Conservation (phyloP, 768 basidiomycete genomes). For the Royoungia palumana region DNA sequence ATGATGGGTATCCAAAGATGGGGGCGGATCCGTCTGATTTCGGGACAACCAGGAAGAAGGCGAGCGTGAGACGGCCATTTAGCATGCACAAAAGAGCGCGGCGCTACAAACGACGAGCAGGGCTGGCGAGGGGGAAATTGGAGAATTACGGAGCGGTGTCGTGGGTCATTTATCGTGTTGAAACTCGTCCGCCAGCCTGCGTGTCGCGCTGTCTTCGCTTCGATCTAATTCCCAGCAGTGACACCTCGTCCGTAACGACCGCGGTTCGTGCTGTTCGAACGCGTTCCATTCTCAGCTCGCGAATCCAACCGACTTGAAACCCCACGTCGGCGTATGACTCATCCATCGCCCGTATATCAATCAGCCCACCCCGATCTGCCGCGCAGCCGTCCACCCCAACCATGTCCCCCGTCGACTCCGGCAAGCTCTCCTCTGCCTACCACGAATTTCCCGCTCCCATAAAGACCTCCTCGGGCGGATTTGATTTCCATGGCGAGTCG, state of each 20-base stretch:
- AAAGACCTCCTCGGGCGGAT: constrained; percentile 50
- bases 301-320: neutral
- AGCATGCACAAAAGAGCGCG: constrained; percentile 25
- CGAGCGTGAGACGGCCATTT: constrained; percentile 16
- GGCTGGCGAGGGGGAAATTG: too few species aligned
- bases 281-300: neutral
- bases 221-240: too few species aligned
- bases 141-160: constrained; percentile 4
- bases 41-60: constrained; percentile 40
- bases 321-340: too few species aligned
- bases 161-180: neutral
- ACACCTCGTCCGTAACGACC: too few species aligned
- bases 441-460: constrained; percentile 55
- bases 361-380: too few species aligned
- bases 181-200: too few species aligned
- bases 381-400: too few species aligned
- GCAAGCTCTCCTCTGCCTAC: constrained; percentile 46
- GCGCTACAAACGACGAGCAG: constrained; percentile 24
- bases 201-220: too few species aligned
- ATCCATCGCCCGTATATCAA: too few species aligned
- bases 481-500: constrained; percentile 68
- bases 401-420: neutral
- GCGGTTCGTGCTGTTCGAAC: neutral
- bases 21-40: constrained; percentile 34
- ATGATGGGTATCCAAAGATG: constrained; percentile 35